A percentile compares a stretch with the other conserved stretches of the same genome.
Evolutionary conservation across 2,329 filamentous ascomycete genomes (phyloP).

Genomic region (Fusarium sp.): DNA sequence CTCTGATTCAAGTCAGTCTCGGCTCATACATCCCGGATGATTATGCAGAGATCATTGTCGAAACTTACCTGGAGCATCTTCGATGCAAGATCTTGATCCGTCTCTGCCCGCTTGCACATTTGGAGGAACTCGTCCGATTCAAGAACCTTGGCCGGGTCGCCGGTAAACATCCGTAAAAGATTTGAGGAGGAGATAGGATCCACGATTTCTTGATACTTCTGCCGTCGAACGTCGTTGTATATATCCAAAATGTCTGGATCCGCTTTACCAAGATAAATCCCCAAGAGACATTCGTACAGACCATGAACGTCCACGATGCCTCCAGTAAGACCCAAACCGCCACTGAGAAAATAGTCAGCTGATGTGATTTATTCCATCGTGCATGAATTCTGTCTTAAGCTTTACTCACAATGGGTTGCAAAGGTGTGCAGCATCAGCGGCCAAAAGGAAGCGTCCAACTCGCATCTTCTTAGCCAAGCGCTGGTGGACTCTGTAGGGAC

Average conservation of each 20-base stretch:
- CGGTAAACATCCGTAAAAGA: not conserved
- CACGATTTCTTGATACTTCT: slow-evolving; percentile 16
- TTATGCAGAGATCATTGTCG: too few relatives aligned
- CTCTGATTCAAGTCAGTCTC: too few relatives aligned
- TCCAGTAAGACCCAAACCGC: slow-evolving; percentile 71
- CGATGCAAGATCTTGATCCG: not conserved
- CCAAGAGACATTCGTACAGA: slow-evolving; percentile 66
- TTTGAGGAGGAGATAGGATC: slow-evolving; percentile 17
- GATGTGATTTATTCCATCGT: too few relatives aligned
- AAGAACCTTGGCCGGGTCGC: slow-evolving; percentile 4
- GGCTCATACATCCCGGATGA: too few relatives aligned
- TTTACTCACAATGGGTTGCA: slow-evolving; percentile 56
- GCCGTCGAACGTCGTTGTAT: slow-evolving; percentile 8
- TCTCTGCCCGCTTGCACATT: slow-evolving; percentile 12
- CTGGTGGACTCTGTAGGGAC: slow-evolving; percentile 71
- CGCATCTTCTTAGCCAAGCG: slow-evolving; percentile 67
- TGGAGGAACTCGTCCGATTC: slow-evolving; percentile 18
- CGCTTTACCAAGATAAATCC: slow-evolving; percentile 6
- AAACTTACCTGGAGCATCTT: not conserved
- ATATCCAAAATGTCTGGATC: slow-evolving; percentile 16
- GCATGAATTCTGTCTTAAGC: too few relatives aligned
- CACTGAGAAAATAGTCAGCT: too few relatives aligned
- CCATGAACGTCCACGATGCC: slow-evolving; percentile 73
- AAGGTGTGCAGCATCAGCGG: slow-evolving; percentile 70
- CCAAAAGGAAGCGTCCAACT: slow-evolving; percentile 66